Conservation (phyloP, 495 filamentous ascomycete species). For the Mytilinidion resinicola region DNA sequence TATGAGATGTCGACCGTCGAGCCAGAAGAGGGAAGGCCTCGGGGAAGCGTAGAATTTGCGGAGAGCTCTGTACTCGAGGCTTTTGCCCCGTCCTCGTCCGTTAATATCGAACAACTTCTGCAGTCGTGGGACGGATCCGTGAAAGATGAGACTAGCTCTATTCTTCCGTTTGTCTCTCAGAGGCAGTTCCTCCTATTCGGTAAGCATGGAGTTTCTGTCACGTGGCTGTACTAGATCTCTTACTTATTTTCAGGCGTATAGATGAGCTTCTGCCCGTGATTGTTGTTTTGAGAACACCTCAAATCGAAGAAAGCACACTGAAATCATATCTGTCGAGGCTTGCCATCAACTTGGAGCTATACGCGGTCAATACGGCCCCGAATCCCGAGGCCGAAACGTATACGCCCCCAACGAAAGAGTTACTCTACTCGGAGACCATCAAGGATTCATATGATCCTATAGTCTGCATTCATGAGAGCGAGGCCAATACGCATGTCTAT, state of each 20-base stretch:
- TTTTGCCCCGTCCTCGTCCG: conserved; percentile 64
- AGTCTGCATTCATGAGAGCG: conserved; percentile 52
- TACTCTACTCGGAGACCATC: conserved; percentile 58
- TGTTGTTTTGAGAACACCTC: conserved; percentile 62
- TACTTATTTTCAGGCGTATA: conserved; percentile 59
- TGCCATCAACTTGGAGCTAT: conserved; percentile 61
- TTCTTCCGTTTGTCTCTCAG: conserved; percentile 30
- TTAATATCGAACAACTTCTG: conserved; percentile 56
- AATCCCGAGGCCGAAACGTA: conserved; percentile 28
- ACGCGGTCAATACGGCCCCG: conserved; percentile 56
- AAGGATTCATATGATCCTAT: conserved; percentile 55
- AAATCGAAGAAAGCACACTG: conserved; percentile 52
- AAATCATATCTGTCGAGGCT: conserved; percentile 57
- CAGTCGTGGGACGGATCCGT: conserved; percentile 47
- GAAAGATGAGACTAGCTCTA: conserved; percentile 37
- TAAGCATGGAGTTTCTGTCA: conserved; percentile 40
- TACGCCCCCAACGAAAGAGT: conserved; percentile 41
- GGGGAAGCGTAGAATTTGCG: conserved; percentile 49
- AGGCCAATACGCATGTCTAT: conserved; percentile 48
- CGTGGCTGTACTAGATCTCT: conserved; percentile 34
- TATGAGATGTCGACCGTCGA: conserved; percentile 14
- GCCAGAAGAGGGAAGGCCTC: conserved; percentile 5
- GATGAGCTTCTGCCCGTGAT: conserved; percentile 74
- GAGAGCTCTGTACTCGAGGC: conserved; percentile 70
- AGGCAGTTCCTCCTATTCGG: conserved; percentile 58